Base-by-base conservation (phyloP, 2,329 filamentous ascomycete genomes). In the Podosphaera leucotricha region DNA sequence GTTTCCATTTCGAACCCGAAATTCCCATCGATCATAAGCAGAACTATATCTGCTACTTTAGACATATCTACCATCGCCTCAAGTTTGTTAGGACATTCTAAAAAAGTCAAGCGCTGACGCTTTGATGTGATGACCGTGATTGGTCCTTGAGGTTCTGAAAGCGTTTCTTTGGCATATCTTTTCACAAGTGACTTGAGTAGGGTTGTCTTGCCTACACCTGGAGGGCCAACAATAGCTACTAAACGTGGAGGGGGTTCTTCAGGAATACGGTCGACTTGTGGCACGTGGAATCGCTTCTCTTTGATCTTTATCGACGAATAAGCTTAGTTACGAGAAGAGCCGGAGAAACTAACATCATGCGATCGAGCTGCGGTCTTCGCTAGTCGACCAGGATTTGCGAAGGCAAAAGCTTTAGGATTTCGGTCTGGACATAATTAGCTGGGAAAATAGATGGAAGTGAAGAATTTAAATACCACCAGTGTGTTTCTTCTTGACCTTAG, bases 1-100 rank as follows among this genome's bases (percentile, higher is more conserved):
- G 90, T 98, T 68, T 98, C 90, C 90, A 98, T 98, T 64, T 98
- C 90, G 58, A 98, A 98, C 13, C 90, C 92, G 56, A 81, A 98
- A 63, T 95, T 95, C 45, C 90, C 92, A 58, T 98, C 90, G 54
- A 98, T 98, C 82, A 98, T 90, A 46, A 98, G 71, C 42, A 98
- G 69, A 5, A 95, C 83, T 55, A 98, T 94, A 60, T 98, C 90
- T 16, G 92, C 90, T 38, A 98, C 82, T 63, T 98, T 98, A 47
- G 90, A 83, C 46, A 94, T 72, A 61, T 98, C 90, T 50, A 98
- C 86, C 83, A 95, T 94, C 52, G 82, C 80, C 49, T 92, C 86
- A 44, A 98, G 72, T 54, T 90, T 85, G 58, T 95, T 87, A n/a
- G 92, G 86, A 57, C 84, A 93, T 72, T 98, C 90, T 57, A 98